Base-by-base conservation (phyloP, 2,329 filamentous ascomycete species). In the Colletotrichum lentis region DNA sequence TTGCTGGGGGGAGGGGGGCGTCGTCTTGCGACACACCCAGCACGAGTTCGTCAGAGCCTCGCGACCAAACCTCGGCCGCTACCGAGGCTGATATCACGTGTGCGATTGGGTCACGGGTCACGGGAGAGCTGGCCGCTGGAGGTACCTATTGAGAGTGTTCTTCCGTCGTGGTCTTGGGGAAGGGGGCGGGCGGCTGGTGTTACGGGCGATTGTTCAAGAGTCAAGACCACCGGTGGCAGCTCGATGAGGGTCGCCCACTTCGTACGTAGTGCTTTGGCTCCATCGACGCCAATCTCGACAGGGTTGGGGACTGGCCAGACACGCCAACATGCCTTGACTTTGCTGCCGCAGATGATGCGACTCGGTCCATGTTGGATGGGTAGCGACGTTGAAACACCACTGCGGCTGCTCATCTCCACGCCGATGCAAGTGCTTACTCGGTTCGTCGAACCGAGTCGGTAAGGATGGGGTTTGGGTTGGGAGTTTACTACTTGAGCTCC, bases 401-500 rank as follows among this genome's bases (percentile, higher is more conserved):
- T 20, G 37, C 43, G 27, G 58, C 58, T 46, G 44, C 24, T 62
- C 24, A 57, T 52, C 37, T 67, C 58, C 44, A 46, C 53, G 59
- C 8, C 58, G 53, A 27, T 49, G 41, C 59, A 58, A 64, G 59
- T 67, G 53, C 59, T 63, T 47, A 54, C 53, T 64, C 20, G 46
- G 18, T 27, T 49, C 37, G 24, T 52, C 22, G 41, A 16, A 14
- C 11, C 50, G 24, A 24, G 18, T n/a, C 41, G 50, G 53, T 41
- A 59, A 58, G 53, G 54, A 64, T 22, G 41, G 24, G 39, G 50
- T 35, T 46, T 37, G 22, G n/a, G 27, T 31, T 31, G 27, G 7
- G 27, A 11, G 3, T 3, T 46, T 37, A 12, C n/a, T 14, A 16
- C n/a, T 16, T 22, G 16, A 31, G 27, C 27, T 31, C 8, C 8